These are phyloP conservation scores for Symbiodinium natans DNA, from an alignment of 73 alveolate genomes.

Conservation along the genomic window DNA sequence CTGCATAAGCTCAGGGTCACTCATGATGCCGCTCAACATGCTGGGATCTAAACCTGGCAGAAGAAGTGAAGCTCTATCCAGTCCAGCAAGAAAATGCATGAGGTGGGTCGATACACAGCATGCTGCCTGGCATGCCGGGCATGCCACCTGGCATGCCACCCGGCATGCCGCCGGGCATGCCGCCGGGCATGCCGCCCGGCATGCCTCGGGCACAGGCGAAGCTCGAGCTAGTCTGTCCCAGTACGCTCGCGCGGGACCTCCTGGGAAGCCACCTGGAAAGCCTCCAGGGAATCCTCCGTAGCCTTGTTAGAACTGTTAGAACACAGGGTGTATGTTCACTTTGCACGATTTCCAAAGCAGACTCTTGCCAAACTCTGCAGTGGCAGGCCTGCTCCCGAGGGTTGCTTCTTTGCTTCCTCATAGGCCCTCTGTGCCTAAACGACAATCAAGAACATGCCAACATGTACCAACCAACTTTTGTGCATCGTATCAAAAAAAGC, in stretches of 20 bases:
- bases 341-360: not conserved
- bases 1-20: slow-evolving; percentile 92
- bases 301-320: not conserved
- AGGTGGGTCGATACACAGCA: no score
- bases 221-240: not conserved
- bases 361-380: not conserved
- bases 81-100: no score
- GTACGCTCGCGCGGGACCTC: not conserved
- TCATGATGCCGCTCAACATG: slow-evolving; percentile 81
- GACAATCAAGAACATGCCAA: not conserved
- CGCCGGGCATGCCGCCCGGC: slow-evolving; percentile 51
- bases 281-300: slow-evolving; percentile 89
- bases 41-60: slow-evolving; percentile 36
- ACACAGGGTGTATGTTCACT: not conserved
- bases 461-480: not conserved
- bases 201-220: not conserved
- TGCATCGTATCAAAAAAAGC: not conserved
- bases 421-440: slow-evolving; percentile 80
- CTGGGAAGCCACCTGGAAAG: slow-evolving; percentile 76
- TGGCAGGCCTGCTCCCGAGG: not conserved
- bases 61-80: no score
- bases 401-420: slow-evolving; percentile 58
- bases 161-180: slow-evolving; percentile 49
- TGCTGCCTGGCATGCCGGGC: not conserved
- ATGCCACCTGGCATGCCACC: not conserved